Base-by-base conservation (phyloP, 2,329 filamentous ascomycete species). In the Hymenoscyphus albidus region DNA sequence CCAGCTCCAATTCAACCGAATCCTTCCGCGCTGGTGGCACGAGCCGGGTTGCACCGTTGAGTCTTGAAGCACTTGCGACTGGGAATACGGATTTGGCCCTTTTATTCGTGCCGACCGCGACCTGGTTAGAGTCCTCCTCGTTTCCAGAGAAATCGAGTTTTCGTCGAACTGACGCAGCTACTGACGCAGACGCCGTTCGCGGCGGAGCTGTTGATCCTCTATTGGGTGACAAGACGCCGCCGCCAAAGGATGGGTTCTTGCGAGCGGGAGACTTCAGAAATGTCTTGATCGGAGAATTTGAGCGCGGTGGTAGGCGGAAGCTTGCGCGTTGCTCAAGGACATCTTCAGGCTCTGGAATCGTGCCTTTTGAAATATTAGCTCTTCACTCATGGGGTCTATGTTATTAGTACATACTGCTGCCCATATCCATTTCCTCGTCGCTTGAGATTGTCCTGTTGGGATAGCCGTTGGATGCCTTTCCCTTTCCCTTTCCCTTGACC, bases 381-480 rank as follows among this genome's bases (percentile, higher is more conserved):
- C 38, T 38, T 57, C n/a, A 58, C 51, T 22, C 16, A 35, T 12
- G 64, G 54, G 27, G 13, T 12, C 14, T 32, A 35, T 18, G 38
- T n/a, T 14, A 35, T 22, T 27, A 32, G 55, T 58, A 72, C 70
- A 61, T 80, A 89, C 86, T 88, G 65, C 88, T 82, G 68, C 83
- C 83, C 61, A 88, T 78, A 31, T 88, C 86, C 86, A 89, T 88
- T 64, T 82, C 81, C 72, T 83, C 83, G 38, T 84, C 85, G 18
- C 80, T 80, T 31, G 79, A 79, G 51, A 82, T 77, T 14, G 81
- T 83, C 40, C 79, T 76, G 67, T 80, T 78, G 56, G 71, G 71
- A 58, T 44, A 62, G 5, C 55, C 55, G 38, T 62, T 62, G 14
- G 44, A 40, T n/a, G 57, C 54, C 35, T 60, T 62, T 35, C 60